Conservation (phyloP, 2,329 filamentous ascomycete species). For the Sarocladium brachiariae region DNA sequence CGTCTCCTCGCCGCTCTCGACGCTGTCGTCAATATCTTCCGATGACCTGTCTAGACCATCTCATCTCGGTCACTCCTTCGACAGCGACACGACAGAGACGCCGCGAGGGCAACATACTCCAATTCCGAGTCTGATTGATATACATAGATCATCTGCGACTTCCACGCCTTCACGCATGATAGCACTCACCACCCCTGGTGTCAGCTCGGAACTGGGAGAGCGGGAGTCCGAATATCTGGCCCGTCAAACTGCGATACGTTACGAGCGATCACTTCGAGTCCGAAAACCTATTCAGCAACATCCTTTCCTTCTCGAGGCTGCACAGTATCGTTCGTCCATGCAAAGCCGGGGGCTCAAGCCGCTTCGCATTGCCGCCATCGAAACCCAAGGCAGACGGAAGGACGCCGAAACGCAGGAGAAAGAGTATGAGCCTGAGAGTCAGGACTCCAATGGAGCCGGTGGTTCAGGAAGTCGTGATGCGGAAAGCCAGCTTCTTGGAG, state of each 20-base stretch:
- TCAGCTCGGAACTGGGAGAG: constrained; percentile 1
- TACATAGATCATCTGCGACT: not conserved
- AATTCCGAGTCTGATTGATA: not conserved
- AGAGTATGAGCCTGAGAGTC: constrained; percentile 47
- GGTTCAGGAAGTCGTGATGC: not conserved
- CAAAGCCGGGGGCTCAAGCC: constrained; percentile 50
- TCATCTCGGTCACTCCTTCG: not conserved
- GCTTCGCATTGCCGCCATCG: constrained; percentile 32
- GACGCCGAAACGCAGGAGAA: constrained; percentile 41
- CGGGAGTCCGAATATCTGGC: constrained; percentile 3
- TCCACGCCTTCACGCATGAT: not conserved
- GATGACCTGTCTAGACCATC: not conserved
- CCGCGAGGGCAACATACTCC: not conserved
- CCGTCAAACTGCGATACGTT: constrained; percentile 22
- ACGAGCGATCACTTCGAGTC: constrained; percentile 46
- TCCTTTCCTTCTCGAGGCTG: constrained; percentile 51
- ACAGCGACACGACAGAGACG: not conserved
- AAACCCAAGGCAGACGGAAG: constrained; percentile 23
- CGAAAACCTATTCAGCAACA: constrained; percentile 56
- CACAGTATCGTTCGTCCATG: constrained; percentile 44
- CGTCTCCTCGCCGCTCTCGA: constrained; percentile 1
- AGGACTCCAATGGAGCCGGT: constrained; percentile 24
- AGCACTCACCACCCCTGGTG: not conserved
- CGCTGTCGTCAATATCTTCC: constrained; percentile 2
- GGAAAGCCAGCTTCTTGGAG: constrained; percentile 21